phyloP scores from a whole-genome alignment of 2,329 filamentous ascomycete species.

The Xylaria sp. region DNA sequence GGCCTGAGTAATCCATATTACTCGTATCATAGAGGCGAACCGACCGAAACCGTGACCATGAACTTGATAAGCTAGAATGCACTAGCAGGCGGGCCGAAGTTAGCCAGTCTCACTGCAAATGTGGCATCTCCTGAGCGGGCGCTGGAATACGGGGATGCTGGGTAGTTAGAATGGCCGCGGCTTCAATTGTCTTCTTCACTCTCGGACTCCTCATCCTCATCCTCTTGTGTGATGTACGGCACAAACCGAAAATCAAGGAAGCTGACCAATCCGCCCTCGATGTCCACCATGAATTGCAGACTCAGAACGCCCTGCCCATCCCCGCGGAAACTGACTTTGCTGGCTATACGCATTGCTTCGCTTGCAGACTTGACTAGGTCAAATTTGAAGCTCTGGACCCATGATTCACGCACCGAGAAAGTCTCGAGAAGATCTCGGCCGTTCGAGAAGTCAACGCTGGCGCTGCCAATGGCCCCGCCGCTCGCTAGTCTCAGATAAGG shows the following conservation, averaged over 20 bases:
- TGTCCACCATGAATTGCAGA: constrained; percentile 94
- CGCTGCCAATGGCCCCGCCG: constrained; percentile 63
- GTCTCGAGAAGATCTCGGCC: constrained; percentile 75
- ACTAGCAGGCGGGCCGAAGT: too few species aligned
- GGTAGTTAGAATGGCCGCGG: neutral
- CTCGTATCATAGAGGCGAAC: too few species aligned
- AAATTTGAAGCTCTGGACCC: constrained; percentile 82
- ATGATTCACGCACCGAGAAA: constrained; percentile 65
- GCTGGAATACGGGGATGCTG: neutral
- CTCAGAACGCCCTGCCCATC: constrained; percentile 91
- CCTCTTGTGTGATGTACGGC: constrained; percentile 69
- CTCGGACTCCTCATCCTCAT: constrained; percentile 55
- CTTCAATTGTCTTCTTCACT: constrained; percentile 44
- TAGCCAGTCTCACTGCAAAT: neutral
- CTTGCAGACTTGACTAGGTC: constrained; percentile 82
- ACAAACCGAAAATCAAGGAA: constrained; percentile 87
- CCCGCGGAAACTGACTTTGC: constrained; percentile 87
- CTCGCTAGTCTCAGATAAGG: constrained; percentile 79
- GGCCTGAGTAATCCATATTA: neutral
- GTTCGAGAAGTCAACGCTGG: constrained; percentile 69
- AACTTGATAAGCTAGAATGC: too few species aligned
- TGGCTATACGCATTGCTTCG: constrained; percentile 91
- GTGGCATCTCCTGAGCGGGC: neutral
- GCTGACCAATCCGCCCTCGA: constrained; percentile 70
- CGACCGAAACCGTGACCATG: neutral